Conservation (phyloP, 2,329 filamentous ascomycete genomes). For the Coniochaeta sp. region DNA sequence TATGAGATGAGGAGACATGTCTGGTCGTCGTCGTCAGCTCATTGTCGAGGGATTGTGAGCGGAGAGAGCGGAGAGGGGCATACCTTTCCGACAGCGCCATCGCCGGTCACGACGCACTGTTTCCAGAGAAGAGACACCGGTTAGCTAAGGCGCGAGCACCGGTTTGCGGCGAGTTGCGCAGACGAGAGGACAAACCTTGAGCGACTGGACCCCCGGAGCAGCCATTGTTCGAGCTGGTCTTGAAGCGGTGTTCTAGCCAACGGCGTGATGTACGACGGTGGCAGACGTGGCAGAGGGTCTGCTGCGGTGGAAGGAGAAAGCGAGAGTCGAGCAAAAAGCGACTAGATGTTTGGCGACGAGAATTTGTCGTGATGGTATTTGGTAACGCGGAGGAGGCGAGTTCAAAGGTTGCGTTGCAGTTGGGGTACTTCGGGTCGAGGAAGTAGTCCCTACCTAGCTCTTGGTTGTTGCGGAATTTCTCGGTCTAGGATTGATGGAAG, state of each 20-base stretch:
- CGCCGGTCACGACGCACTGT: constrained; percentile 96
- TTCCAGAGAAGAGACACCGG: constrained; percentile 21
- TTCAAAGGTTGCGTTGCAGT: neutral
- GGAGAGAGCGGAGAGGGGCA: constrained; percentile 13
- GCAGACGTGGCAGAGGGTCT: neutral
- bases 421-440: neutral
- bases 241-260: constrained; percentile 4
- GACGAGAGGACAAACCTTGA: constrained; percentile 64
- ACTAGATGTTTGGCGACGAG: neutral
- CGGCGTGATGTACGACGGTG: constrained; percentile 3
- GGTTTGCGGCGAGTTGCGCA: too few species aligned
- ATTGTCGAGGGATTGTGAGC: constrained; percentile 16
- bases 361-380: neutral
- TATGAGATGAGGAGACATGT: constrained; percentile 99
- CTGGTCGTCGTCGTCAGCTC: constrained; percentile 37
- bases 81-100: constrained; percentile 99
- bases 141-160: too few species aligned
- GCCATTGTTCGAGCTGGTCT: constrained; percentile 46
- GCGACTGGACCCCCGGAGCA: constrained; percentile 77
- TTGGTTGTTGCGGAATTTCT: neutral
- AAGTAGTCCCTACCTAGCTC: neutral
- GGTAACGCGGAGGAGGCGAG: neutral
- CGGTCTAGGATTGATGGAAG: neutral
- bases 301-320: constrained; percentile 2
- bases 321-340: too few species aligned